Evolutionary conservation across 148 eudicot species (phyloP), one percentile per base, ranked within the genome.

Genomic region (Cornus suecica): DNA sequence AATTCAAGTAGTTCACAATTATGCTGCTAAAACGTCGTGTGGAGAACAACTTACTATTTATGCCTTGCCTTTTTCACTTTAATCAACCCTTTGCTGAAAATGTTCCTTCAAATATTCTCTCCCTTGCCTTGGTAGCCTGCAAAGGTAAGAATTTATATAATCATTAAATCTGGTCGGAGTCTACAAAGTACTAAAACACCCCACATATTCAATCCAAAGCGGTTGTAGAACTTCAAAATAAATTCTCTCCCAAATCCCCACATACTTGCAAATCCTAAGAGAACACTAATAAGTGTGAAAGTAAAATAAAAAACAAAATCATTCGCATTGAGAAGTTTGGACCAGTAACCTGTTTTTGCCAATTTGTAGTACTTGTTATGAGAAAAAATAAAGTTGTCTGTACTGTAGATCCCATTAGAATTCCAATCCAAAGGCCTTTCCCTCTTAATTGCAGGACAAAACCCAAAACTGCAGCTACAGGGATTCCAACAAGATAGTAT

Each of bases 341-440:
- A 72, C 24, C 0, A 20, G 7, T 10, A 66, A 83, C 85, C 85
- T 79, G 80, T 56, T 81, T 75, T 77, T 79, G 58, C 89, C 85
- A 84, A 18, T 85, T 70, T 24, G 76, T 78, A 25, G 61, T 70
- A 58, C 34, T 41, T 11, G 81, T 66, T 48, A 76, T 54, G 4
- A 61, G 5, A 18, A 68, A 28, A 30, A 85, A 75, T 61, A 80
- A 14, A 10, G 71, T 14, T 22, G 66, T 26, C 51, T 80, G 88
- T 28, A 83, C 65, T 11, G 60, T 34, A 15, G 80, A 66, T 4
- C 83, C 85, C 1, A 70, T 62, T 1, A 65, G 11, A 29, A 82
- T 64, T 26, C 89, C 89, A 23, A 66, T 64, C 90, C 90, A 87
- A 22, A 87, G 64, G 0, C 87, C 87, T 27, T 71, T 68, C 18